Conservation (phyloP, 1,139 yeast genomes). For the Lodderomyces theae region DNA sequence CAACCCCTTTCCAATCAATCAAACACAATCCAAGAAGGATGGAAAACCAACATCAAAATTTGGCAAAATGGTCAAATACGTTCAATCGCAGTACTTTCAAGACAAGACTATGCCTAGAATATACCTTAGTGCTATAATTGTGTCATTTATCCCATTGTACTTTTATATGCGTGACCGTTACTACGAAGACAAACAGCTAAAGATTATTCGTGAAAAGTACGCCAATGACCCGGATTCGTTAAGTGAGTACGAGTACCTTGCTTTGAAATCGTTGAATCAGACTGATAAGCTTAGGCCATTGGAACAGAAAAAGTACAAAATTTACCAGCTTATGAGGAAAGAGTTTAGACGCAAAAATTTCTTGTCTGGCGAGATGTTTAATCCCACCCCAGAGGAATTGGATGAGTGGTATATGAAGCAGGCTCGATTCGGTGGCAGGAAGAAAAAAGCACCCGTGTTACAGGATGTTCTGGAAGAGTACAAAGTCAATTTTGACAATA, state of each 20-base stretch:
- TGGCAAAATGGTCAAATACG: slow-evolving; percentile 40
- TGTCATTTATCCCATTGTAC: slow-evolving; percentile 57
- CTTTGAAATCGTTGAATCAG: slow-evolving; percentile 52
- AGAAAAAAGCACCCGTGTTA: slow-evolving; percentile 26
- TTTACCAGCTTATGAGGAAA: slow-evolving; percentile 53
- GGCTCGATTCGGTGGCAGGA: slow-evolving; percentile 19
- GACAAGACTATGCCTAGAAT: slow-evolving; percentile 39
- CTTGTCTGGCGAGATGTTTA: slow-evolving; percentile 44
- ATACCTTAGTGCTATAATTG: slow-evolving; percentile 56
- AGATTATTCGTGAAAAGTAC: slow-evolving; percentile 43
- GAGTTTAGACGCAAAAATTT: slow-evolving; percentile 49
- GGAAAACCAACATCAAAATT: slow-evolving; percentile 32
- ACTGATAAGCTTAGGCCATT: slow-evolving; percentile 50
- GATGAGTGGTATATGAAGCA: slow-evolving; percentile 46
- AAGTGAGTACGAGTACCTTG: slow-evolving; percentile 61
- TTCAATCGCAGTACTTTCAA: slow-evolving; percentile 38
- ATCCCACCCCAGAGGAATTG: slow-evolving; percentile 51
- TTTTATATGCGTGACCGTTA: slow-evolving; percentile 67
- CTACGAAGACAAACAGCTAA: slow-evolving; percentile 61
- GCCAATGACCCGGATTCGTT: slow-evolving; percentile 36
- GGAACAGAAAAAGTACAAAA: slow-evolving; percentile 51
- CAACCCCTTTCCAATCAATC: slow-evolving; percentile 33
- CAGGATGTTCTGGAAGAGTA: slow-evolving; percentile 12
- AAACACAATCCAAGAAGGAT: slow-evolving; percentile 21
- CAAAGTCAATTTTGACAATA: slow-evolving; percentile 33